Conservation (phyloP, 2,329 filamentous ascomycete genomes). For the Plenodomus biglobosus region DNA sequence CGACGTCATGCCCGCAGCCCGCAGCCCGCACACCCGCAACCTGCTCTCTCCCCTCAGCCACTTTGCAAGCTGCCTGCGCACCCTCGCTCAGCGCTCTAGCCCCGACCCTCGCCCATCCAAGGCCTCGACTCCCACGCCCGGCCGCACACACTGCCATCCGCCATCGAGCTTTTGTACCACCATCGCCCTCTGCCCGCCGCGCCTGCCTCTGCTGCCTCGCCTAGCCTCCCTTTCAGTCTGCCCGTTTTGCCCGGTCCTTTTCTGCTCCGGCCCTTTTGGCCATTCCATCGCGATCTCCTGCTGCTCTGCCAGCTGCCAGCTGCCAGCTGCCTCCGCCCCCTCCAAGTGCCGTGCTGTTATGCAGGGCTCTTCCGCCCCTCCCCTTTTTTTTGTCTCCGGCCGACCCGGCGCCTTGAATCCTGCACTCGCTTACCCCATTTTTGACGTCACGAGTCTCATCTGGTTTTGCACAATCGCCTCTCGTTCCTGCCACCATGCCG, state of each 20-base stretch:
- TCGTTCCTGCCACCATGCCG: neutral
- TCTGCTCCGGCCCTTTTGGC: conserved; percentile 5
- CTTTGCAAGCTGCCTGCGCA: conserved; percentile 3
- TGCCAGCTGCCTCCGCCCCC: neutral
- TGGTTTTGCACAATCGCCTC: neutral
- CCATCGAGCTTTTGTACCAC: conserved; percentile 16
- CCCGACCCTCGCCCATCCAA: conserved; percentile 8
- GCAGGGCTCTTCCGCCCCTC: conserved; percentile 8
- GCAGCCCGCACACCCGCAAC: too few species aligned
- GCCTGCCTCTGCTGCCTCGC: neutral
- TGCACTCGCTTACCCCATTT: neutral
- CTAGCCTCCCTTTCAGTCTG: conserved; percentile 6
- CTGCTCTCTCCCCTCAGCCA: conserved; percentile 13
- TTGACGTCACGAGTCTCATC: conserved; percentile 6
- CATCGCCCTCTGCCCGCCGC: neutral
- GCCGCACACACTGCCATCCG: conserved; percentile 6
- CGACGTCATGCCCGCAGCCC: conserved; percentile 18
- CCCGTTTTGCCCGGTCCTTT: neutral
- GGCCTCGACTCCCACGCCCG: conserved; percentile 11
- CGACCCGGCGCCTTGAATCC: conserved; percentile 8
- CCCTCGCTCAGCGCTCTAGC: neutral
- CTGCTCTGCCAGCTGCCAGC: neutral
- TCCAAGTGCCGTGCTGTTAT: neutral
- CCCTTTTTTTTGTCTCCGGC: conserved; percentile 10
- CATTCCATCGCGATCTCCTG: conserved; percentile 2